phyloP scores from a whole-genome alignment of 2,329 filamentous ascomycete genomes.

The Elsinoe perseae region DNA sequence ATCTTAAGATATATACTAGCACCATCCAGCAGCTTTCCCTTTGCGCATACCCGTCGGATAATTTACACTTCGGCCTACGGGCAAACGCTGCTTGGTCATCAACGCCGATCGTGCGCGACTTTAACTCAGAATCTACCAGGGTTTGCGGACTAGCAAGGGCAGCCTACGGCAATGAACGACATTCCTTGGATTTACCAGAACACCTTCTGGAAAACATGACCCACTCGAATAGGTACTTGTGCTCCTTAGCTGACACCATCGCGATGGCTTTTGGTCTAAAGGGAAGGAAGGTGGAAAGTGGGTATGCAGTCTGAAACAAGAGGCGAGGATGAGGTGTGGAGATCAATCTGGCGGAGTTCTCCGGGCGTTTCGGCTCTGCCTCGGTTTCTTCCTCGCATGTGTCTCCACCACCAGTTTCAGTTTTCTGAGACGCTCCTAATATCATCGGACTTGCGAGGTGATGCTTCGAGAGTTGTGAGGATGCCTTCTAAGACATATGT shows the following conservation, averaged over 20 bases:
- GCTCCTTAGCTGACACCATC: no score
- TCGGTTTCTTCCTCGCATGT: no score
- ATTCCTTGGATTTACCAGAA: background rate
- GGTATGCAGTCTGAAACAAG: background rate
- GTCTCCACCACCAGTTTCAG: no score
- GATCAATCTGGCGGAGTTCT: background rate
- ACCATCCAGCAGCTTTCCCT: no score
- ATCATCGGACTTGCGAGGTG: no score
- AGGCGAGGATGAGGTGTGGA: background rate
- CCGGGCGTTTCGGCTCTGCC: background rate
- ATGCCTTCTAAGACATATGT: no score
- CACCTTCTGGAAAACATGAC: background rate
- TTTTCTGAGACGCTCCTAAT: no score
- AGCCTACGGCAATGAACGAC: background rate
- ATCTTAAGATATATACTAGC: no score
- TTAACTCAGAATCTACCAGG: background rate
- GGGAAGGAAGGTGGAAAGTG: background rate
- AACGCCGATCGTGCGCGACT: background rate
- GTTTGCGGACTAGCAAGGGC: background rate
- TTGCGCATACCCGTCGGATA: no score
- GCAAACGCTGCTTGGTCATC: background rate
- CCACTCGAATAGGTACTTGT: no score
- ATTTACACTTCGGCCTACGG: background rate
- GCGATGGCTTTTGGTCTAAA: no score
- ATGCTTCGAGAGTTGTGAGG: no score